Base-by-base conservation (phyloP, 805 yeast genomes). In the Saccharomyces kudriavzevii region DNA sequence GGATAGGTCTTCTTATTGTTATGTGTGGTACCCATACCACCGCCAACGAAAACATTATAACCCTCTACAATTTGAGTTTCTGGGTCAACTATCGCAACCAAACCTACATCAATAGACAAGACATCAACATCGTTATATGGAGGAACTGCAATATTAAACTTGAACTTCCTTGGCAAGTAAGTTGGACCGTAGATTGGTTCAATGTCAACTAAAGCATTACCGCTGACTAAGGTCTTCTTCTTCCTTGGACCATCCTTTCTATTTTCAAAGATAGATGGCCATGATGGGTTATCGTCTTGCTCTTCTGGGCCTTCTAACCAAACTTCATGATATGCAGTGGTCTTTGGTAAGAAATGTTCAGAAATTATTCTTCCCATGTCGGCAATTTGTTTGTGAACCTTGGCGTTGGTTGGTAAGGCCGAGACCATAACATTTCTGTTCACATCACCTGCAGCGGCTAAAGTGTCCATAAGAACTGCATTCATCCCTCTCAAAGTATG, bases 21-120 rank as follows among this genome's bases (percentile, higher is more conserved):
- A 71, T 92, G 98, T 13, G 98, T 92, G 45, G 96, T 82, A 64
- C 98, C 98, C 98, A 92, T 92, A 78, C 98, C 98, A 75, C 98
- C 98, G 71, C 98, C 98, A 59, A 85, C 96, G 56, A 87, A 79
- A 51, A 92, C 82, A 65, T 92, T 92, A 78, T 82, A 92, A 54
- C 98, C 98, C 55, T 77, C 68, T 47, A 86, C 81, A 20, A 80
- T 77, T 52, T 77, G 72, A 64, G 83, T 78, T 49, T 72, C 70
- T 61, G 80, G 81, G 58, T 81, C 82, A 48, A 89, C 83, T 65
- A 92, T 90, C 30, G 97, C 90, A 69, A 92, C 81, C 60, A 92
- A 77, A 60, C 98, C 98, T 61, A 92, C 83, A 73, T 92, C 98
- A 69, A 89, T 94, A 9, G 96, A 96, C 75, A 88, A 92, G 8